These are phyloP conservation scores for Fusarium tricinctum DNA, from an alignment of 2,329 filamentous ascomycete species.

Conservation along the genomic window DNA sequence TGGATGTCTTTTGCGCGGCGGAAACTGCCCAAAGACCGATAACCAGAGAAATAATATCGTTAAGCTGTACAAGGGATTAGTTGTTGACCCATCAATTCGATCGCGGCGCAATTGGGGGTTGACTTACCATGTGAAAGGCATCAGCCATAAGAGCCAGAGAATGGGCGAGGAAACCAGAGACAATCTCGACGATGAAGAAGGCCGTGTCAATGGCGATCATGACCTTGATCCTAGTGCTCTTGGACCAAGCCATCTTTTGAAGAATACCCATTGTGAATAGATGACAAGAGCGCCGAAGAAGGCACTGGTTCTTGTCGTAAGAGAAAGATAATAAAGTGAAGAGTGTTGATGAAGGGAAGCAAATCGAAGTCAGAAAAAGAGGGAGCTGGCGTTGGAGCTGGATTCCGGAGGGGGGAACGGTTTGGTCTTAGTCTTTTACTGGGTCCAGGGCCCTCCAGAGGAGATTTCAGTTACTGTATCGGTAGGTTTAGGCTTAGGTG, in stretches of 20 bases:
- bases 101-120: slow-evolving; percentile 1
- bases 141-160: slow-evolving; percentile 95
- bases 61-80: slow-evolving; percentile 70
- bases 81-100: slow-evolving; percentile 11
- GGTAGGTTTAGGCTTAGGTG: slow-evolving; percentile 3
- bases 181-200: slow-evolving; percentile 93
- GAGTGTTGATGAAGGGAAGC: slow-evolving; percentile 18
- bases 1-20: slow-evolving; percentile 85
- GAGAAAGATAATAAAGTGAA: slow-evolving; percentile 12
- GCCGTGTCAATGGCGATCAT: slow-evolving; percentile 90
- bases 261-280: slow-evolving; percentile 50
- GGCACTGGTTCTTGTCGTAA: slow-evolving; percentile 20
- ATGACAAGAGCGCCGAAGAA: slow-evolving; percentile 22
- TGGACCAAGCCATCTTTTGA: slow-evolving; percentile 84
- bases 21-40: slow-evolving; percentile 97
- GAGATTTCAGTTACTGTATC: slow-evolving; percentile 39
- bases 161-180: slow-evolving; percentile 86
- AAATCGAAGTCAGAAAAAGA: neutral
- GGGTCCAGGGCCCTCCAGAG: slow-evolving; percentile 22
- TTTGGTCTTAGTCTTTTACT: slow-evolving; percentile 5
- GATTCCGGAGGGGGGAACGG: slow-evolving; percentile 7
- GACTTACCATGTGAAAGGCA: slow-evolving; percentile 93
- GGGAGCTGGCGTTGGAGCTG: slow-evolving; percentile 1
- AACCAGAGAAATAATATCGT: slow-evolving; percentile 94
- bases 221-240: slow-evolving; percentile 90